Conservation (phyloP, 163 green algal species). For the Chlorella variabilis region DNA sequence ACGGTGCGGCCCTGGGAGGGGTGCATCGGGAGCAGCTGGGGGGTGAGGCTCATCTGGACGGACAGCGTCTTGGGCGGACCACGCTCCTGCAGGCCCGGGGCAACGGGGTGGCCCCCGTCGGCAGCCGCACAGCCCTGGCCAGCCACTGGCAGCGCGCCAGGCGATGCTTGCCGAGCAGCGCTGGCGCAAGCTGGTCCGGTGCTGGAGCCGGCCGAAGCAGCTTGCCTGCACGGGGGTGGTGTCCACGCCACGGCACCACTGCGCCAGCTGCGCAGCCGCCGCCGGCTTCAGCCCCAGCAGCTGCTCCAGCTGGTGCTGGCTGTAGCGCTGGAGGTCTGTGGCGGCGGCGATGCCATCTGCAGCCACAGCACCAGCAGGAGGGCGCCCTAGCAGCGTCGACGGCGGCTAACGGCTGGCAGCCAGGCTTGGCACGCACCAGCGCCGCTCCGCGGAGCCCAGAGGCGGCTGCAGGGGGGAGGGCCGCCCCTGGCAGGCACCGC, state of each 20-base stretch:
- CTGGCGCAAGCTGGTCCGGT: too few relatives aligned
- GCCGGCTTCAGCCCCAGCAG: conserved; percentile 37
- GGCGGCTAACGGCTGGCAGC: too few relatives aligned
- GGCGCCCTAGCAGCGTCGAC: too few relatives aligned
- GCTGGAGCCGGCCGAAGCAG: too few relatives aligned
- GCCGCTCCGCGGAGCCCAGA: too few relatives aligned
- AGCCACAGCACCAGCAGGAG: too few relatives aligned
- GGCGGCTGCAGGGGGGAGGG: too few relatives aligned
- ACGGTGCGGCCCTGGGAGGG: neutral
- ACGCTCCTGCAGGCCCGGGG: conserved; percentile 27
- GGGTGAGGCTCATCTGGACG: conserved; percentile 70
- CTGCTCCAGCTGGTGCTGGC: conserved; percentile 35
- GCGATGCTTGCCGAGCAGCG: too few relatives aligned
- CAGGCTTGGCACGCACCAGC: neutral
- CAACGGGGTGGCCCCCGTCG: too few relatives aligned
- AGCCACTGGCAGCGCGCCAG: too few relatives aligned
- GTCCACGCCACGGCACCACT: conserved; percentile 51
- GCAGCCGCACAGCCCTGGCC: too few relatives aligned
- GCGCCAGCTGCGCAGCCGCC: conserved; percentile 41
- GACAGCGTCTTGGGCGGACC: conserved; percentile 54
- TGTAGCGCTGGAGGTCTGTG: conserved; percentile 46
- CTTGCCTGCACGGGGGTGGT: conserved; percentile 16
- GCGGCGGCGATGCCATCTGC: conserved; percentile 22
- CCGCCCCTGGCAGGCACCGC: too few relatives aligned
- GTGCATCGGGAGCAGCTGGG: conserved; percentile 49